A percentile compares a stretch with the other conserved stretches of the same genome.
These are phyloP conservation scores for Chalciporus chontae DNA, from an alignment of 768 basidiomycete genomes.

Conservation along the genomic window DNA sequence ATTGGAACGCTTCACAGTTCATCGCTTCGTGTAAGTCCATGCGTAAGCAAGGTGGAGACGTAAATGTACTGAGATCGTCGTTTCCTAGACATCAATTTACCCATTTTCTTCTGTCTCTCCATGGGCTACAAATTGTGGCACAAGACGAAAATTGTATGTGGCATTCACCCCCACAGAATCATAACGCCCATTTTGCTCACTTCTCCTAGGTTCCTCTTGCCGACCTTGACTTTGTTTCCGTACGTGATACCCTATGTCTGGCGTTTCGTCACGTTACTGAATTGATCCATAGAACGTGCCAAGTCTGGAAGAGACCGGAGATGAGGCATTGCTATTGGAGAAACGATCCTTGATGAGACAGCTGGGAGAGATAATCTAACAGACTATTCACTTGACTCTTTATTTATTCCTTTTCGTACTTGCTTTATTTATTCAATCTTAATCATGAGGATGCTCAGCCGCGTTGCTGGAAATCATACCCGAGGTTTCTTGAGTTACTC, in stretches of 20 bases:
- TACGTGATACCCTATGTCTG: constrained; percentile 24
- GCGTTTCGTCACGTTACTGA: not conserved
- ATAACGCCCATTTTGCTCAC: not conserved
- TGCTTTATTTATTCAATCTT: not conserved
- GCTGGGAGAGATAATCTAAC: constrained; percentile 10
- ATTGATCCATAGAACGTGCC: constrained; percentile 52
- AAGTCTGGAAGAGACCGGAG: constrained; percentile 64
- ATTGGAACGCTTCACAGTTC: constrained; percentile 53
- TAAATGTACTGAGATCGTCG: not conserved
- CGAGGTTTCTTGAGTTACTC: too few species aligned
- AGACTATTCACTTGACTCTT: not conserved
- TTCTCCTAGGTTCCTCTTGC: constrained; percentile 13
- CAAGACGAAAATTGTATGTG: constrained; percentile 21
- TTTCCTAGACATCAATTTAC: constrained; percentile 34
- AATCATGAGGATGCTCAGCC: not conserved
- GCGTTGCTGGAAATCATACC: too few species aligned
- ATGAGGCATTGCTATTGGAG: constrained; percentile 13
- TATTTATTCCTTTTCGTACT: not conserved
- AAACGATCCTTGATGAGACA: constrained; percentile 4
- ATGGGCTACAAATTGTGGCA: constrained; percentile 39
- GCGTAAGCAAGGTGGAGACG: not conserved
- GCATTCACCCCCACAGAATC: not conserved
- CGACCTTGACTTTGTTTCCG: constrained; percentile 73
- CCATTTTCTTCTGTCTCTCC: constrained; percentile 44
- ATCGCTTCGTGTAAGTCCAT: constrained; percentile 35